phyloP scores from a whole-genome alignment of 257 asterid genomes.

The Petrea volubilis region DNA sequence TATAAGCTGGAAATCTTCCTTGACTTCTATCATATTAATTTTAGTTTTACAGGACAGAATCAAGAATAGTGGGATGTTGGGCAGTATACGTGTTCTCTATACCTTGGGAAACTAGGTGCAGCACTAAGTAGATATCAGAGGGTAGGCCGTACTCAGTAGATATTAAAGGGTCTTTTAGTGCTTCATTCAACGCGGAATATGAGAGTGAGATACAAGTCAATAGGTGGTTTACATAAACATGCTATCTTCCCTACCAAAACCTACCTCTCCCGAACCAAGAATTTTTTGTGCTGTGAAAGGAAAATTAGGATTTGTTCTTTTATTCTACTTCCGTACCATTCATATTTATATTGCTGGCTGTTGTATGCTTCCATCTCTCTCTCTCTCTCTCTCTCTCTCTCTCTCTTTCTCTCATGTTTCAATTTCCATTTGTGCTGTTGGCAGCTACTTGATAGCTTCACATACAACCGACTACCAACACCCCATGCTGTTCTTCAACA shows the following conservation, averaged over 20 bases:
- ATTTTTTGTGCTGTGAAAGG: too few species aligned
- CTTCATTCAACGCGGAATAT: background rate
- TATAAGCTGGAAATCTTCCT: background rate
- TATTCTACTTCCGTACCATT: background rate
- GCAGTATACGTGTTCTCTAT: background rate
- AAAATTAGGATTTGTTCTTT: background rate
- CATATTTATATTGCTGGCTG: background rate
- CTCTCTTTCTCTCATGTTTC: background rate
- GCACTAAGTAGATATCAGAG: background rate
- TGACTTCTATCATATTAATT: background rate
- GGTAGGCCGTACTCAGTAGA: background rate
- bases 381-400: background rate
- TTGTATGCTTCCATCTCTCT: background rate
- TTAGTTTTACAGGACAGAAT: background rate
- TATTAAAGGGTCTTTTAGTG: conserved; percentile 1
- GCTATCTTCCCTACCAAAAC: background rate
- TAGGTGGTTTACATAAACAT: background rate
- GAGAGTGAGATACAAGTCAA: background rate
- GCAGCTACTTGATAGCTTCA: conserved; percentile 86
- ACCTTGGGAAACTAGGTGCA: background rate
- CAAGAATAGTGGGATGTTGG: background rate
- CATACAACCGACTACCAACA: conserved; percentile 86
- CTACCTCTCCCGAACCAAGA: background rate
- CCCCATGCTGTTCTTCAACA: conserved; percentile 80
- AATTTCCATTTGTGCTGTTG: background rate